Base-by-base conservation (phyloP, 371 early-diverging fungal species). In the Batkoa obscura region DNA sequence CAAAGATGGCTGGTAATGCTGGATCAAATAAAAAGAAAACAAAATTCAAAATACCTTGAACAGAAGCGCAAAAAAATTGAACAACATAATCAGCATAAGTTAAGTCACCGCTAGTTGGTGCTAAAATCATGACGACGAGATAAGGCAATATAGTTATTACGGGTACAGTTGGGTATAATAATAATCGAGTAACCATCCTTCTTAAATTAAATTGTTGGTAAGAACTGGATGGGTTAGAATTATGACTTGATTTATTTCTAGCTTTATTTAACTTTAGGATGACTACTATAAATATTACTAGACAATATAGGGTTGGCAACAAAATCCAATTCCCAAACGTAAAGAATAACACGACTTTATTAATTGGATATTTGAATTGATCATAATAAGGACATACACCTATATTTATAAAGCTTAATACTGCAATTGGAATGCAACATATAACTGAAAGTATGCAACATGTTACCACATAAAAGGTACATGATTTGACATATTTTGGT, bases 1-100 rank as follows among this genome's bases (percentile, higher is more conserved):
- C 2, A 35, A 8, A 53, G 2, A 55, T 13, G 31, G 41, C 43
- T 2, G 55, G 55, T 39, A 55, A 43, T 4, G 43, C 43, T 1
- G 55, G 55, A 23, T 55, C 55, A 30, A 55, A 42, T 33, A 55
- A 12, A 43, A 55, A 55, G 55, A 55, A 55, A 13, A 43, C 37
- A 31, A 55, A 55, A 43, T 55, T 55, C 6, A 55, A 32, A 6
- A 38, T 15, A 42, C 55, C 55, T 39, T 55, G 55, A 31, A 32
- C 32, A 6, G 55, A 38, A 23, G 23, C 41, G 3, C 43, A n/a
- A 32, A 55, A 55, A n/a, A 13, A 55, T 30, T 55, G 41, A 32
- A 55, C 15, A 9, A 42, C 31, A 2, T 9, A 8, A n/a, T 23
- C 45, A 3, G 10, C 17, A 15, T 23, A 23, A 4, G 10, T 23